Conservation (phyloP, 1,284 basidiomycete species). For the Pyrrhoderma lamaoense region DNA sequence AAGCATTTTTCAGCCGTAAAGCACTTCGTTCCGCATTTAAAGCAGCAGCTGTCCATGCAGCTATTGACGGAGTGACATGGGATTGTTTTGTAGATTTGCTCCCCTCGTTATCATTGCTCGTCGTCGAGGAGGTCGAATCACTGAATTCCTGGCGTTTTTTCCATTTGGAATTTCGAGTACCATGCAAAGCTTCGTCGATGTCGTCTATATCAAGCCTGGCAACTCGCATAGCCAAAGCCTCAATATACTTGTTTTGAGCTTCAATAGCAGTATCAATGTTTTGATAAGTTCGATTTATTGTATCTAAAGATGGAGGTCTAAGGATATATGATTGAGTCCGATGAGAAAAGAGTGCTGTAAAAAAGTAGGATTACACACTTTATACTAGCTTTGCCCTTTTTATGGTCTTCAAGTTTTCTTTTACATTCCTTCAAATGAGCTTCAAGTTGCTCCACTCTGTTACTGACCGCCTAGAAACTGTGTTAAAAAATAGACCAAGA, state of each 20-base stretch:
- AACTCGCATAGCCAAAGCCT: slow-evolving; percentile 47
- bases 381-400: slow-evolving; percentile 54
- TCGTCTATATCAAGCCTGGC: slow-evolving; percentile 42
- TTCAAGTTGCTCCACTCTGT: slow-evolving; percentile 73
- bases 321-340: slow-evolving; percentile 1
- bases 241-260: slow-evolving; percentile 55
- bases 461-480: slow-evolving; percentile 49
- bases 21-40: slow-evolving; percentile 71
- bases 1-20: slow-evolving; percentile 56
- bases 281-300: slow-evolving; percentile 74
- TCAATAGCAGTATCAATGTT: slow-evolving; percentile 71
- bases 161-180: not conserved
- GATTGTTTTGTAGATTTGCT: slow-evolving; percentile 27
- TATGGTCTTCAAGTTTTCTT: slow-evolving; percentile 57
- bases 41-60: slow-evolving; percentile 66
- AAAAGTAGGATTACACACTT: slow-evolving; percentile 40
- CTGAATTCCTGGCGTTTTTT: no score
- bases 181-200: slow-evolving; percentile 9
- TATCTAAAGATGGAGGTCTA: slow-evolving; percentile 78
- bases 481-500: slow-evolving; percentile 4
- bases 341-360: not conserved
- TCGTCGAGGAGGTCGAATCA: not conserved
- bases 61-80: slow-evolving; percentile 54
- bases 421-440: slow-evolving; percentile 64
- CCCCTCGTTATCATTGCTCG: slow-evolving; percentile 20